These are phyloP conservation scores for Lepiota venenata DNA, from an alignment of 768 basidiomycete species.

Conservation along the genomic window DNA sequence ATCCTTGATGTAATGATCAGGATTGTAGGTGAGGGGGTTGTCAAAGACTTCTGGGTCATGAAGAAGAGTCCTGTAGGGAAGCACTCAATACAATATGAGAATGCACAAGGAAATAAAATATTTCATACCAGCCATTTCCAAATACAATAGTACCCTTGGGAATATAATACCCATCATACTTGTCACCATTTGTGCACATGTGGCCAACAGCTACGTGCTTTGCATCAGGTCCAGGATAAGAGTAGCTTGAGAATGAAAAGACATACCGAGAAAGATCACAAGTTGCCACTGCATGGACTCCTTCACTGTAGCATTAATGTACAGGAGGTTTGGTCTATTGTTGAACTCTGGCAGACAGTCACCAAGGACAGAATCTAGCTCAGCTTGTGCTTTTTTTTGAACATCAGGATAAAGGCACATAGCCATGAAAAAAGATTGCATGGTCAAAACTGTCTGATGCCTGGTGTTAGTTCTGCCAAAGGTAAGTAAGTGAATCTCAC, in stretches of 20 bases:
- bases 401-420: constrained; percentile 11
- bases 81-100: not conserved
- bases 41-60: constrained; percentile 9
- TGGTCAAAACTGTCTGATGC: constrained; percentile 4
- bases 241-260: not conserved
- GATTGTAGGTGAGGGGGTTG: constrained; percentile 5
- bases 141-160: constrained; percentile 27
- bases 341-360: constrained; percentile 31
- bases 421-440: constrained; percentile 4
- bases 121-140: constrained; percentile 25
- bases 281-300: constrained; percentile 23
- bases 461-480: not conserved
- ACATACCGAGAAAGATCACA: constrained; percentile 18
- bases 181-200: constrained; percentile 24
- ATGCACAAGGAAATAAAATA: not conserved
- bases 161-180: constrained; percentile 26
- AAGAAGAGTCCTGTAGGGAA: constrained; percentile 5
- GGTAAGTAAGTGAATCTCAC: not conserved
- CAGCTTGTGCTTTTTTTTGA: constrained; percentile 12
- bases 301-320: constrained; percentile 30
- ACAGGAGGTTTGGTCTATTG: constrained; percentile 30
- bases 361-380: constrained; percentile 24
- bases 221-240: too few species aligned
- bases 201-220: constrained; percentile 18
- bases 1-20: constrained; percentile 12